Evolutionary conservation across 768 basidiomycete genomes (phyloP), one percentile per base, ranked within the genome.

Genomic region (Fomitopsis serialis): DNA sequence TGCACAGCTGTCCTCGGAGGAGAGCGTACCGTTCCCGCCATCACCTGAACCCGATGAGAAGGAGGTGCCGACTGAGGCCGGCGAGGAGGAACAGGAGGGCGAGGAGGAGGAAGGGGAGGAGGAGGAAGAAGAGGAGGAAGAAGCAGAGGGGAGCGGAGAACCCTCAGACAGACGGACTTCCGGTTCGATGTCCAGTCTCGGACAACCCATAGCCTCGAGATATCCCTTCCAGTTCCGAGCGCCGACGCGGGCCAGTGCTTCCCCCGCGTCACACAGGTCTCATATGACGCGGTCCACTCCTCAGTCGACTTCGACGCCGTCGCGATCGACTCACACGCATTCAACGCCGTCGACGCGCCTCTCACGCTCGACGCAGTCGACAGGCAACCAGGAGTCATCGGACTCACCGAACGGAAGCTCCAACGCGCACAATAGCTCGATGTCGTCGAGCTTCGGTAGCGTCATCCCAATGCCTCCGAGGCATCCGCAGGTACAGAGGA

Each of bases 121-220:
- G 1, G 78, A 72, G 3, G 71, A 64, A 12, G 70, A 58, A 1
- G 69, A 61, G 13, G 72, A 66, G 22, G 74, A 70, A 22, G 57
- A 37, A 4, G 70, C 67, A 40, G 71, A 70, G 42, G 72, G 72
- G 48, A 77, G 76, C 43, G 75, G 74, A 40, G 70, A 66, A 27
- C 84, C 84, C 0, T 78, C 82, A 3, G 81, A 55, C 32, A 53
- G 80, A 40, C 77, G 84, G 17, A 85, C 81, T 4, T 89, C 89
- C 0, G 87, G 82, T 19, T 92, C 91, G 8, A 83, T 93, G 84
- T 92, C 90, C 2, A 89, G 86, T 56, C 78, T 93, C 5, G 91
- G 91, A 2, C 84, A 87, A 22, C 90, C 89, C 1, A 75, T 92
- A 49, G 67, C 72, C 32, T 82, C 87, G 22, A 78, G 84, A 0